Conservation (phyloP, 306 rosid species). For the Quercus parvula region DNA sequence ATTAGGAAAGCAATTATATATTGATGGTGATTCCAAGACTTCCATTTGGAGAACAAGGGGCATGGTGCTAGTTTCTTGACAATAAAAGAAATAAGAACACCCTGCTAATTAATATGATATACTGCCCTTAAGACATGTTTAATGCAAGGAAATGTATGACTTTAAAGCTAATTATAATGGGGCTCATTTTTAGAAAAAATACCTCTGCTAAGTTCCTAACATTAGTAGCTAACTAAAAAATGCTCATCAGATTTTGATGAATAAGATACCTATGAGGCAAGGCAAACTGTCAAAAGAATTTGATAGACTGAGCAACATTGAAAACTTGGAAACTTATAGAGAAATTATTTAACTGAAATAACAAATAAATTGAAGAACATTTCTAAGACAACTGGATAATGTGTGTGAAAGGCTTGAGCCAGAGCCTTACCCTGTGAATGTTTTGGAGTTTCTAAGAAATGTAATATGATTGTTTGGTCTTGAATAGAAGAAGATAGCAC, state of each 20-base stretch:
- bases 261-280: not conserved
- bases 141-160: too few relatives aligned
- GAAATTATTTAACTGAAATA: not conserved
- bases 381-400: not conserved
- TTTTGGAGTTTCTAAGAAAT: not conserved
- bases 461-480: not conserved
- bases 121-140: too few relatives aligned
- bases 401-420: not conserved
- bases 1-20: not conserved
- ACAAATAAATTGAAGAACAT: not conserved
- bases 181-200: not conserved
- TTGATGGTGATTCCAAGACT: not conserved
- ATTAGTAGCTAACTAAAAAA: not conserved
- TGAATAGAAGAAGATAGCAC: too few relatives aligned
- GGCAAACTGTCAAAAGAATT: not conserved
- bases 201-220: too few relatives aligned
- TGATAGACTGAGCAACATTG: not conserved
- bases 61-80: too few relatives aligned
- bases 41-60: not conserved
- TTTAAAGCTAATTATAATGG: too few relatives aligned
- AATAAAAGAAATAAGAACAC: too few relatives aligned
- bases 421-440: not conserved
- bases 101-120: too few relatives aligned
- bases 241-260: not conserved
- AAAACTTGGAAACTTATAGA: not conserved